These are phyloP conservation scores for Beauveria caledonica DNA, from an alignment of 2,329 filamentous ascomycete species.

Conservation along the genomic window DNA sequence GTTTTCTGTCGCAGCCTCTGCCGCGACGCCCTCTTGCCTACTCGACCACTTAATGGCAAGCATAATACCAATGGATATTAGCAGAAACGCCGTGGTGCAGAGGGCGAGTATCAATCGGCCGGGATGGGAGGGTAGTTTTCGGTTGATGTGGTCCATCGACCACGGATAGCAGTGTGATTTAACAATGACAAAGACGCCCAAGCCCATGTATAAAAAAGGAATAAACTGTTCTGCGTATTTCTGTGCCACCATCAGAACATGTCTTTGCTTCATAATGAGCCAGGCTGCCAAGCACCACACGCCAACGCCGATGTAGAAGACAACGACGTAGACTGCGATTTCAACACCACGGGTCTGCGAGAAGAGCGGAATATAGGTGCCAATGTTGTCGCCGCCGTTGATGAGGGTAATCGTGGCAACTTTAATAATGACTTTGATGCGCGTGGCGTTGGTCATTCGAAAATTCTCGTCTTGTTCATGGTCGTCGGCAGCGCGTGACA, in stretches of 20 bases:
- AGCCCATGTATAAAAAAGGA: conserved; percentile 25
- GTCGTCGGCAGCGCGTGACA: conserved; percentile 15
- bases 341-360: conserved; percentile 23
- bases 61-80: conserved; percentile 12
- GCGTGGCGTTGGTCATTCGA: conserved; percentile 3
- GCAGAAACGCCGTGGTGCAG: conserved; percentile 13
- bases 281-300: conserved; percentile 23
- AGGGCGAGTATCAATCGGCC: conserved; percentile 14
- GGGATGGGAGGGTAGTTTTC: conserved; percentile 5
- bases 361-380: conserved; percentile 27
- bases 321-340: conserved; percentile 25
- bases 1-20: not conserved
- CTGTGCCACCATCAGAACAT: conserved; percentile 19
- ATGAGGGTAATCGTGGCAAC: conserved; percentile 25
- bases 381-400: conserved; percentile 29
- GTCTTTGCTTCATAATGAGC: conserved; percentile 24
- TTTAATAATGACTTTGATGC: conserved; percentile 19
- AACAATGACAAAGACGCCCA: conserved; percentile 25
- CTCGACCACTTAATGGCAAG: conserved; percentile 6
- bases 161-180: conserved; percentile 26
- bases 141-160: conserved; percentile 24
- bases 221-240: conserved; percentile 20
- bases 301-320: conserved; percentile 25
- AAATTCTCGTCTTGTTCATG: conserved; percentile 7
- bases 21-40: not conserved